phyloP scores from a whole-genome alignment of 345 rosid genomes.

The Luvunga scandens region DNA sequence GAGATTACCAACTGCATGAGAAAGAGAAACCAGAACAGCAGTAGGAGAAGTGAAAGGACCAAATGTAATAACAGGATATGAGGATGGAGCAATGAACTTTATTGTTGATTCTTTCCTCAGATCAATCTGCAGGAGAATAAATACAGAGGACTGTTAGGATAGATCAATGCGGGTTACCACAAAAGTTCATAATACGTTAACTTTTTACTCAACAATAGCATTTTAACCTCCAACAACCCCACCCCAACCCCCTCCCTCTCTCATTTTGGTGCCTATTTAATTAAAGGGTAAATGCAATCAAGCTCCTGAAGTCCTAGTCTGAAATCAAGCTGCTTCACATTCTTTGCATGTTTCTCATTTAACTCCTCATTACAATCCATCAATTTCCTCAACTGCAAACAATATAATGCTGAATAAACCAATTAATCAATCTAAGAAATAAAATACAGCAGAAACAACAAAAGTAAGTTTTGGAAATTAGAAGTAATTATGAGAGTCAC shows the following conservation, averaged over 20 bases:
- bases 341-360: background rate
- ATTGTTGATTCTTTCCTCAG: slow-evolving; percentile 58
- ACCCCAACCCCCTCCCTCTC: background rate
- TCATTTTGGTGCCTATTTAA: background rate
- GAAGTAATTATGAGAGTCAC: background rate
- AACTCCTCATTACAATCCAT: background rate
- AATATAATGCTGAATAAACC: background rate
- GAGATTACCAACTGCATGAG: slow-evolving; percentile 71
- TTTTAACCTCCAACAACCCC: background rate
- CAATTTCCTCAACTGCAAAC: background rate
- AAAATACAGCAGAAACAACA: background rate
- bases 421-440: background rate
- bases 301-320: background rate
- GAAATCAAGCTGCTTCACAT: background rate
- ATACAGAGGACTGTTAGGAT: slow-evolving; percentile 3
- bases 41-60: slow-evolving; percentile 78
- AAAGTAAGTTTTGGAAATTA: background rate
- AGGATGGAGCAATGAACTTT: slow-evolving; percentile 46
- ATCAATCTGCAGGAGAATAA: slow-evolving; percentile 64
- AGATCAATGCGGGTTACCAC: background rate
- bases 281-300: background rate
- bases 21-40: slow-evolving; percentile 70
- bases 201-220: background rate
- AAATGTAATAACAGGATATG: slow-evolving; percentile 80
- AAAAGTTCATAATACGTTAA: background rate